These are phyloP conservation scores for Fusarium burgessii DNA, from an alignment of 2,329 filamentous ascomycete genomes.

Conservation along the genomic window DNA sequence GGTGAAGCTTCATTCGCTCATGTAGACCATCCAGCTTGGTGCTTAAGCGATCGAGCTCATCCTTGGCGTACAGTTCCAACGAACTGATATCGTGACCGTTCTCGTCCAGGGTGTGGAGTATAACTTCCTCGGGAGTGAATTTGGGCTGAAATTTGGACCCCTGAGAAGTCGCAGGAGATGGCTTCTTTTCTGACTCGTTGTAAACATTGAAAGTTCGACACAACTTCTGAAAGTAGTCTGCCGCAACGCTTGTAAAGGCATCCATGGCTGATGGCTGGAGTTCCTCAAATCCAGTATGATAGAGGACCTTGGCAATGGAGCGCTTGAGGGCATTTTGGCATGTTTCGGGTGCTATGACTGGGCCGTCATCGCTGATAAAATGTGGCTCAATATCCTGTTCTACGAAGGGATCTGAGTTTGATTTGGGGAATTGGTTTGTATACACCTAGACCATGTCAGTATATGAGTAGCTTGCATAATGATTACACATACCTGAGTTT, in stretches of 20 bases:
- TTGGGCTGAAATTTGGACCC: slow-evolving; percentile 67
- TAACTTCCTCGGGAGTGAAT: slow-evolving; percentile 85
- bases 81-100: slow-evolving; percentile 85
- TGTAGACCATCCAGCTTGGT: slow-evolving; percentile 86
- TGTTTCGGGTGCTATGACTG: slow-evolving; percentile 85
- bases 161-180: slow-evolving; percentile 58
- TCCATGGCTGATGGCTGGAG: slow-evolving; percentile 95
- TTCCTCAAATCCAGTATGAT: slow-evolving; percentile 96
- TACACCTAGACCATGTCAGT: slow-evolving; percentile 74
- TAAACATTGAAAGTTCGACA: slow-evolving; percentile 84
- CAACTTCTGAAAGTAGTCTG: slow-evolving; percentile 90
- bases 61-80: slow-evolving; percentile 88
- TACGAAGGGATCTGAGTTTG: slow-evolving; percentile 87
- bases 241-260: slow-evolving; percentile 87
- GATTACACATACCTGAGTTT: slow-evolving; percentile 79
- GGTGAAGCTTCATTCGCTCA: slow-evolving; percentile 92
- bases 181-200: slow-evolving; percentile 82
- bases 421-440: slow-evolving; percentile 97
- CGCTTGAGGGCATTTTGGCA: slow-evolving; percentile 88
- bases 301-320: slow-evolving; percentile 93
- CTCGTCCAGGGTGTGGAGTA: slow-evolving; percentile 87
- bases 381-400: slow-evolving; percentile 90
- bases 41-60: slow-evolving; percentile 89
- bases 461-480: neutral
- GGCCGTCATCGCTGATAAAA: slow-evolving; percentile 88